These are phyloP conservation scores for Aspergillus viridinutans DNA, from an alignment of 2,329 filamentous ascomycete species.

Conservation along the genomic window DNA sequence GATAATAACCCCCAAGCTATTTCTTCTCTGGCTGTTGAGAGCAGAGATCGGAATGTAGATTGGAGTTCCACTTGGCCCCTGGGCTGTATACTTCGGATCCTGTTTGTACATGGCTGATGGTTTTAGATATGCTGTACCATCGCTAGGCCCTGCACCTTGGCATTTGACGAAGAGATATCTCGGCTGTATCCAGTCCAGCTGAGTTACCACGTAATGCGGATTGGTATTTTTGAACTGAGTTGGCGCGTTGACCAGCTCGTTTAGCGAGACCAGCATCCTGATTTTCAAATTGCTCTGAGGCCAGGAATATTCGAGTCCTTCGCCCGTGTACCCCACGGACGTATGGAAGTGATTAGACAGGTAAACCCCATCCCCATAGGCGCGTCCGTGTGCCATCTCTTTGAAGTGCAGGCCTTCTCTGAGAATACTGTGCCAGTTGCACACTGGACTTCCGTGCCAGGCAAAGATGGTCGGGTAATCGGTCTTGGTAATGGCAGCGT, in stretches of 20 bases:
- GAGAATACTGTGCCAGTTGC: slow-evolving; percentile 89
- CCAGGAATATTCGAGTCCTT: slow-evolving; percentile 49
- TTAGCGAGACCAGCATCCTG: slow-evolving; percentile 62
- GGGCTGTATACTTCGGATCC: slow-evolving; percentile 34
- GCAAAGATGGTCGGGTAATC: slow-evolving; percentile 70
- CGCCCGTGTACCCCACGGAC: slow-evolving; percentile 51
- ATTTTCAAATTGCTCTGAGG: slow-evolving; percentile 62
- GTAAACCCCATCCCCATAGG: slow-evolving; percentile 77
- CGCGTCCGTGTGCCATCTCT: slow-evolving; percentile 58
- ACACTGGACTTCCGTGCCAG: slow-evolving; percentile 74
- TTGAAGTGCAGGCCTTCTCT: slow-evolving; percentile 75
- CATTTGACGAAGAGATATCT: slow-evolving; percentile 70
- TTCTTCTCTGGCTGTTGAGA: slow-evolving; percentile 43
- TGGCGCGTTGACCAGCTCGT: slow-evolving; percentile 78
- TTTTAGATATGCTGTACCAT: background rate
- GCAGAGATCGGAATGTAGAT: slow-evolving; percentile 53
- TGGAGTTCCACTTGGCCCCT: slow-evolving; percentile 32
- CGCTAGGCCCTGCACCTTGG: background rate
- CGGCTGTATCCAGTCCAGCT: slow-evolving; percentile 84
- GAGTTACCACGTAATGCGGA: slow-evolving; percentile 67
- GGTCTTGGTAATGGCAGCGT: slow-evolving; percentile 34
- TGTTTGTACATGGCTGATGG: slow-evolving; percentile 30
- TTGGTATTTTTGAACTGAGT: slow-evolving; percentile 51
- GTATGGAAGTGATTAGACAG: slow-evolving; percentile 59
- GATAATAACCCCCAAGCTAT: slow-evolving; percentile 18